Conservation (phyloP, 1,139 yeast species). For the Geotrichum histeridarum region DNA sequence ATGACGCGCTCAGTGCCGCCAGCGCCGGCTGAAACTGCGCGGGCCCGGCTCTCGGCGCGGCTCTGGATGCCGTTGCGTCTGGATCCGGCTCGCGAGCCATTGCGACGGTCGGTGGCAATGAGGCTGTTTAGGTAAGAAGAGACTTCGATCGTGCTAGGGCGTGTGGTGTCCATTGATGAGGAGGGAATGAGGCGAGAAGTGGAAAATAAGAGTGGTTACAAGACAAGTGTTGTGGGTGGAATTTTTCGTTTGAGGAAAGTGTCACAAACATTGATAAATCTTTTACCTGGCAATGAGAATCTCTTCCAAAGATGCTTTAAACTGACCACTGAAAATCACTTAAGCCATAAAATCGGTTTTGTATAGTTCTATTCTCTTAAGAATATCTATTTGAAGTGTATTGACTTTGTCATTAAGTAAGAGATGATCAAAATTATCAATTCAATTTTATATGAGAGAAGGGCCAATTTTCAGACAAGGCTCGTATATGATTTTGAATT, state of each 20-base stretch:
- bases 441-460: too few species aligned
- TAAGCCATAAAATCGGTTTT: too few species aligned
- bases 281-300: too few species aligned
- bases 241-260: neutral
- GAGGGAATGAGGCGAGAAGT: neutral
- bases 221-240: neutral
- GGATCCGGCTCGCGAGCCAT: neutral
- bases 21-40: conserved; percentile 11
- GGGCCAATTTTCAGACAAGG: too few species aligned
- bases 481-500: too few species aligned
- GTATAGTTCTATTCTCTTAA: too few species aligned
- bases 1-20: conserved; percentile 25
- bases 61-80: conserved; percentile 2
- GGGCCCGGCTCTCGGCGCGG: conserved; percentile 12
- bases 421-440: too few species aligned
- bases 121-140: conserved; percentile 13
- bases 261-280: too few species aligned
- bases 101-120: neutral
- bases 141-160: conserved; percentile 6
- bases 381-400: too few species aligned
- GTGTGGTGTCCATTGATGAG: neutral
- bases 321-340: too few species aligned
- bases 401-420: too few species aligned
- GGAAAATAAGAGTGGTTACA: neutral
- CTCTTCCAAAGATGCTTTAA: too few species aligned